Evolutionary conservation across 441 rosid species (phyloP), one percentile per base, ranked within the genome.

Genomic region (Gossypium lobatum): DNA sequence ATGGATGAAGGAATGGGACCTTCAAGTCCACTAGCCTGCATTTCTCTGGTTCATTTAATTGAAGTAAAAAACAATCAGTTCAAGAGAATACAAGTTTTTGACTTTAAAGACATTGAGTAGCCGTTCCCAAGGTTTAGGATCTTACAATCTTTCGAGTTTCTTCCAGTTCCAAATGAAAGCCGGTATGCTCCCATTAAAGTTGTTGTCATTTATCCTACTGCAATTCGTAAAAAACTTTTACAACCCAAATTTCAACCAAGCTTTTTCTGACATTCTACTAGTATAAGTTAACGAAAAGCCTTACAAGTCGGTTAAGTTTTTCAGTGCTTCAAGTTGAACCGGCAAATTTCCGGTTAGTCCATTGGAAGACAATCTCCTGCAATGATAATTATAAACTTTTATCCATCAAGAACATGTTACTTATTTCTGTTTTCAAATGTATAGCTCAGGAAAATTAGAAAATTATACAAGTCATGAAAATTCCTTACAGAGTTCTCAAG

Each of bases 151-250:
- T 3, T 3, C 4, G 55, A 89, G 89, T 21, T 72, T 80, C 65
- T 64, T 77, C 85, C 85, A 88, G 73, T 83, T 88, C 60, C 78
- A 72, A 76, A 86, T 65, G 78, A 81, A 83, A 70, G 75, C 79
- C 1, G 90, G 89, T 48, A 86, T 80, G 45, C 66, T 75, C 66
- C 90, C 93, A 18, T 4, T 83, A 69, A 89, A 86, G 80, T 81
- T 82, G 80, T 86, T 86, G 74, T 87, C 89, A 52, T 87, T 81
- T 72, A 87, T 83, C 84, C 88, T 82, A 76, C 91, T 86, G 89
- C 81, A 75, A 54, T 59, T 28, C 52, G 21, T 55, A 74, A 81
- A 81, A 37, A 75, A 70, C 14, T 17, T 53, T 10, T 57, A 62
- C 26, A 10, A 14, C 7, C 31, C 48, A 63, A 3, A 26, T 18